Base-by-base conservation (phyloP, 139 green algal species). In the Pleodorina starrii region DNA sequence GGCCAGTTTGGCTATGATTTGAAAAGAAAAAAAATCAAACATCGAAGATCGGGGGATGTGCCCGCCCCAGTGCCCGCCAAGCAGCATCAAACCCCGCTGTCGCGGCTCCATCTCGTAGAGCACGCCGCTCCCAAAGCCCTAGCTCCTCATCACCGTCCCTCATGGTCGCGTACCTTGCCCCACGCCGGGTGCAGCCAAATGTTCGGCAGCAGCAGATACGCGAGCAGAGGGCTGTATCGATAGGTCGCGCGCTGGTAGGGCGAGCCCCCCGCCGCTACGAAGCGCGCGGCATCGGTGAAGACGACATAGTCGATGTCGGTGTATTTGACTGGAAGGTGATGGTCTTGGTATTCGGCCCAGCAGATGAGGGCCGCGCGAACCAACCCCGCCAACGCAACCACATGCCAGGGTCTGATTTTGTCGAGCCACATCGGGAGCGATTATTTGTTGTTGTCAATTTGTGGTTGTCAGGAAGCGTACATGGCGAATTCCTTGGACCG, bases 141-240 rank as follows among this genome's bases (percentile, higher is more conserved):
- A n/a, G n/a, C n/a, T n/a, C n/a, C n/a, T n/a, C n/a, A n/a, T n/a
- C n/a, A n/a, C n/a, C n/a, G n/a, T n/a, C n/a, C n/a, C n/a, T 66
- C 54, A 66, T 25, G 54, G 54, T 21, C 21, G 5, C 51, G 16
- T 40, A 97, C 89, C 94, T 99, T 99, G 54, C 97, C 98, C 83
- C 86, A 99, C 9, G 82, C n/a, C 0, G 68, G 86, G 82, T 93
- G 87, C 38, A 97, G n/a, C 44, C 90, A 86, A 0, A 97, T 83
- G 82, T 99, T 99, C 23, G 97, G 97, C 40, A 98, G 35, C 42
- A 99, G 54, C 14, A 97, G 50, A 44, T 87, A 95, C 0, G 98
- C 98, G 6, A 99, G 90, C n/a, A 99, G 89, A 0, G 98, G 98
- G 29, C 93, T 96, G 93, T 99, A 99, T 11, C 98, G 91, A 81